phyloP scores from a whole-genome alignment of 2,329 filamentous ascomycete genomes.

The Neophaeococcomyces aloes region DNA sequence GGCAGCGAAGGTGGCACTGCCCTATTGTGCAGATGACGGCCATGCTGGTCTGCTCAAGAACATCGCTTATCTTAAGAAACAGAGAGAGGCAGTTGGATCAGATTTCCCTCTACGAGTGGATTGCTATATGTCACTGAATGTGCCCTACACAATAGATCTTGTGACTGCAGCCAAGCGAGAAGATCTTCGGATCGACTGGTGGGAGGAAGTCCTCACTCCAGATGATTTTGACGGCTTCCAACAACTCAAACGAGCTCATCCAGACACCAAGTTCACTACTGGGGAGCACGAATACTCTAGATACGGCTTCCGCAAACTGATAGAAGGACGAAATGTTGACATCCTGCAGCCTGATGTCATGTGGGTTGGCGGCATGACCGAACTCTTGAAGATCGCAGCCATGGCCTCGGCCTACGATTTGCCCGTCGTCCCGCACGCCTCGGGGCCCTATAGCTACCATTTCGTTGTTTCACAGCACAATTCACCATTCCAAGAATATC shows the following conservation, averaged over 20 bases:
- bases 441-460: conserved; percentile 89
- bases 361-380: conserved; percentile 91
- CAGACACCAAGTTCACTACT: conserved; percentile 84
- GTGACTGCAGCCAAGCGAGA: conserved; percentile 70
- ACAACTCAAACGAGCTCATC: conserved; percentile 81
- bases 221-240: conserved; percentile 88
- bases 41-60: conserved; percentile 75
- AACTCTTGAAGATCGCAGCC: conserved; percentile 77
- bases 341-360: conserved; percentile 95
- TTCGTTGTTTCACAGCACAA: conserved; percentile 91
- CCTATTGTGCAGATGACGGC: conserved; percentile 82
- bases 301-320: conserved; percentile 88
- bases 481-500: conserved; percentile 89
- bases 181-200: conserved; percentile 87
- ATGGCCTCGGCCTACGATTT: conserved; percentile 90
- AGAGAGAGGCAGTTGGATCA: conserved; percentile 72
- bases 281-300: conserved; percentile 93
- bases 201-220: conserved; percentile 86
- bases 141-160: conserved; percentile 83
- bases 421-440: conserved; percentile 89
- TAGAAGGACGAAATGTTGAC: conserved; percentile 83
- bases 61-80: conserved; percentile 74
- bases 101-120: conserved; percentile 92
- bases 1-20: conserved; percentile 80
- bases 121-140: conserved; percentile 94